A percentile compares a stretch with the other conserved stretches of the same genome.
These are phyloP conservation scores for Fusarium agapanthi DNA, from an alignment of 2,329 filamentous ascomycete species.

Conservation along the genomic window DNA sequence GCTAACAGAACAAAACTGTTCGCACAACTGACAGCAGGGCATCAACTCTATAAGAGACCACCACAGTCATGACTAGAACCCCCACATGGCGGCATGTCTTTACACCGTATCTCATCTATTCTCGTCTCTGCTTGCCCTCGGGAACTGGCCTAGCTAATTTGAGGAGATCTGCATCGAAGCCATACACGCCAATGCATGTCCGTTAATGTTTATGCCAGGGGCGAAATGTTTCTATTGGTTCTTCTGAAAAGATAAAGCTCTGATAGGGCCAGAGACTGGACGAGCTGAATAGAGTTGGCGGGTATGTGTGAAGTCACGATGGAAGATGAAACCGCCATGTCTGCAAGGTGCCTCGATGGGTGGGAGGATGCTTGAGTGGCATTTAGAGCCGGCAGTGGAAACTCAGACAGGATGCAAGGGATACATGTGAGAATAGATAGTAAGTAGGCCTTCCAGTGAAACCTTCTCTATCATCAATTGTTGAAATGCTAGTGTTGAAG, in stretches of 20 bases:
- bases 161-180: slow-evolving; percentile 2
- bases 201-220: slow-evolving; percentile 23
- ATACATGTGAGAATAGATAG: fast-evolving
- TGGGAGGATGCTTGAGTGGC: neutral
- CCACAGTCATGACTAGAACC: neutral
- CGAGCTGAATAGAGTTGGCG: slow-evolving; percentile 32
- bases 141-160: neutral
- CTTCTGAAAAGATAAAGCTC: neutral
- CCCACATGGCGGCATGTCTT: slow-evolving; percentile 7
- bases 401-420: neutral
- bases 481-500: neutral
- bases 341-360: neutral
- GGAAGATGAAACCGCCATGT: slow-evolving; percentile 26
- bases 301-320: slow-evolving; percentile 23
- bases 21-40: neutral
- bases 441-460: neutral
- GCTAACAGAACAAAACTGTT: neutral
- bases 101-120: neutral
- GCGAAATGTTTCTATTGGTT: slow-evolving; percentile 19
- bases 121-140: neutral
- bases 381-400: neutral
- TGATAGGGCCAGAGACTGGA: slow-evolving; percentile 10
- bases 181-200: slow-evolving; percentile 9
- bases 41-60: slow-evolving; percentile 11
- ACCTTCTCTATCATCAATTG: neutral